Evolutionary conservation across 2,329 filamentous ascomycete species (phyloP).

Genomic region (Alternaria gansuensis): DNA sequence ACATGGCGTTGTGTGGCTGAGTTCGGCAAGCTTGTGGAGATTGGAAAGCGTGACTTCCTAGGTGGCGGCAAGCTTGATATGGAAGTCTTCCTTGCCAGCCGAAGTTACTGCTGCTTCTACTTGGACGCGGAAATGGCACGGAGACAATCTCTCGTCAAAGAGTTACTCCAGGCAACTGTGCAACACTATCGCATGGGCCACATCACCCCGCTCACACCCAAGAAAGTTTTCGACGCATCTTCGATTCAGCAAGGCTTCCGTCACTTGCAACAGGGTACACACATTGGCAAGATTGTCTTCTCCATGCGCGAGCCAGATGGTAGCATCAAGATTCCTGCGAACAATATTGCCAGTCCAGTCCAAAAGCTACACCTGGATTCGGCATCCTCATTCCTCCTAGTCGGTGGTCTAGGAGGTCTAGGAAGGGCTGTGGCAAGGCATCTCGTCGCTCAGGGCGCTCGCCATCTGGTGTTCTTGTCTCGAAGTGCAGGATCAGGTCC

Average conservation of each 20-base stretch:
- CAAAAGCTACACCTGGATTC: neutral
- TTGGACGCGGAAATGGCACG: neutral
- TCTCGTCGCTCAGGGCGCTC: conserved; percentile 33
- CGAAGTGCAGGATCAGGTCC: conserved; percentile 18
- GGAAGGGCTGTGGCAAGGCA: conserved; percentile 20
- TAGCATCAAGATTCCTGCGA: neutral
- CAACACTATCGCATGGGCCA: conserved; percentile 10
- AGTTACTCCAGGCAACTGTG: too few species aligned
- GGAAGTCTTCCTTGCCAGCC: conserved; percentile 18
- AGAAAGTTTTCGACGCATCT: conserved; percentile 30
- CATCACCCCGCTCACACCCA: conserved; percentile 15
- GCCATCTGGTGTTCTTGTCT: conserved; percentile 28
- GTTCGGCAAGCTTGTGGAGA: conserved; percentile 32
- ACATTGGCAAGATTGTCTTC: conserved; percentile 5
- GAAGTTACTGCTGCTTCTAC: conserved; percentile 5
- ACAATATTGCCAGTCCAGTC: neutral
- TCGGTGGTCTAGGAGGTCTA: conserved; percentile 39
- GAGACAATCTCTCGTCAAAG: too few species aligned
- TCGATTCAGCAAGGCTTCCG: neutral
- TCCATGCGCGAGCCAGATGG: neutral
- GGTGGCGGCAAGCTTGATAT: conserved; percentile 20
- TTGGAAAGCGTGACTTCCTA: conserved; percentile 30
- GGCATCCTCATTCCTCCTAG: conserved; percentile 31
- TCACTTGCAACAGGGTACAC: conserved; percentile 5
- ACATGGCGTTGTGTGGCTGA: conserved; percentile 54